These are phyloP conservation scores for Hypoxylon perforatum DNA, from an alignment of 495 filamentous ascomycete genomes.

Conservation along the genomic window DNA sequence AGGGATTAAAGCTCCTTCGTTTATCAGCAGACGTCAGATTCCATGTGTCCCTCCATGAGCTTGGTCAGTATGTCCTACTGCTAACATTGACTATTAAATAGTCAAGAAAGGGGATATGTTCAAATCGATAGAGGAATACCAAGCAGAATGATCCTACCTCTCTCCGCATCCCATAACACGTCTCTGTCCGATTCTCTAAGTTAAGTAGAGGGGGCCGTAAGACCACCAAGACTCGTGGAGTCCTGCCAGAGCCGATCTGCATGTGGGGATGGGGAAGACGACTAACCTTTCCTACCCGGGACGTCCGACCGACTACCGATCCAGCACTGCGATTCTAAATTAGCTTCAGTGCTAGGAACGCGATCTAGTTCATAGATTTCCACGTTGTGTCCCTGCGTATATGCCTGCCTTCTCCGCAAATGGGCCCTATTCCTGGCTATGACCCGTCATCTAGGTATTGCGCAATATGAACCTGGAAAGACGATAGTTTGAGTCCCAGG, in stretches of 20 bases:
- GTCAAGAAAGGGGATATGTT: too few relatives aligned
- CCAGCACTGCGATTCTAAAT: background rate
- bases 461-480: slow-evolving; percentile 12
- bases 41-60: too few relatives aligned
- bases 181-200: background rate
- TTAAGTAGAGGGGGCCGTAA: background rate
- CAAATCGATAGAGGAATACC: too few relatives aligned
- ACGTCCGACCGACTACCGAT: slow-evolving; percentile 22
- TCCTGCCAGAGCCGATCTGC: background rate
- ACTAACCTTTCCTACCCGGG: slow-evolving; percentile 1
- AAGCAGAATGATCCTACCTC: too few relatives aligned
- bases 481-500: background rate
- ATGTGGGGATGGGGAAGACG: background rate
- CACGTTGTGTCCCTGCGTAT: slow-evolving; percentile 14
- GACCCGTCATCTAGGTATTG: background rate
- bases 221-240: background rate
- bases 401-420: slow-evolving; percentile 2
- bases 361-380: background rate
- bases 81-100: too few relatives aligned
- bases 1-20: too few relatives aligned
- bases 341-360: slow-evolving; percentile 1
- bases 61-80: too few relatives aligned
- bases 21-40: too few relatives aligned
- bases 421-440: background rate
- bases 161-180: too few relatives aligned